Evolutionary conservation across 2,329 filamentous ascomycete genomes (phyloP).

Genomic region (Colletotrichum eremochloae): DNA sequence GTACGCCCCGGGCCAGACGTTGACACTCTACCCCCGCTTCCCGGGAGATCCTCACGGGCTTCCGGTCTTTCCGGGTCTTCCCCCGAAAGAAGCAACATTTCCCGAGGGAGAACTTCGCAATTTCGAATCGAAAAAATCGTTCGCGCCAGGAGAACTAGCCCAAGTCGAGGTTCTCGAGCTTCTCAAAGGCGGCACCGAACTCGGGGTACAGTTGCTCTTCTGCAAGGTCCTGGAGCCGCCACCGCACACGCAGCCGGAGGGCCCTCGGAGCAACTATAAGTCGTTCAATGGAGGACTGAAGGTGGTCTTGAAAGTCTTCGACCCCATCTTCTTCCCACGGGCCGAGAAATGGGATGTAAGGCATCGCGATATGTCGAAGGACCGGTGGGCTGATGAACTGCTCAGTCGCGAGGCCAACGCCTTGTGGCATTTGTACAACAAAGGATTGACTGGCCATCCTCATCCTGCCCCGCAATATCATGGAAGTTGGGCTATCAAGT

Average conservation of each 20-base stretch:
- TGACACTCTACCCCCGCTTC: background rate
- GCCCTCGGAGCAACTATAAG: background rate
- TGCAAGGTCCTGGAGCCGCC: background rate
- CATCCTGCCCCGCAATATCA: background rate
- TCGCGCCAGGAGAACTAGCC: background rate
- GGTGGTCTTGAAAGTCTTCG: background rate
- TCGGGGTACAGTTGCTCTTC: background rate
- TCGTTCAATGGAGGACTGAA: background rate
- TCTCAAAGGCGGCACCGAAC: background rate
- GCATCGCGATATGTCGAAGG: background rate
- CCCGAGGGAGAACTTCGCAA: background rate
- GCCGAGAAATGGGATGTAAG: background rate
- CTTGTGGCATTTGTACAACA: background rate
- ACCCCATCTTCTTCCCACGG: background rate
- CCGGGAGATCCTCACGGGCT: background rate
- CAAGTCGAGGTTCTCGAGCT: background rate
- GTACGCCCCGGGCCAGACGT: background rate
- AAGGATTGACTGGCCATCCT: background rate
- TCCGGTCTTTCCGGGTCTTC: background rate
- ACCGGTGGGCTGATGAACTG: background rate
- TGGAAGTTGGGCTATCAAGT: constrained; percentile 1
- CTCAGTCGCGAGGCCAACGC: background rate
- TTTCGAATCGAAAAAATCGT: background rate
- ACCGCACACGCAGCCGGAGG: background rate
- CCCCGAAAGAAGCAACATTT: background rate